Evolutionary conservation across 768 basidiomycete species (phyloP).

Genomic region (Xerocomellus amylosporus): DNA sequence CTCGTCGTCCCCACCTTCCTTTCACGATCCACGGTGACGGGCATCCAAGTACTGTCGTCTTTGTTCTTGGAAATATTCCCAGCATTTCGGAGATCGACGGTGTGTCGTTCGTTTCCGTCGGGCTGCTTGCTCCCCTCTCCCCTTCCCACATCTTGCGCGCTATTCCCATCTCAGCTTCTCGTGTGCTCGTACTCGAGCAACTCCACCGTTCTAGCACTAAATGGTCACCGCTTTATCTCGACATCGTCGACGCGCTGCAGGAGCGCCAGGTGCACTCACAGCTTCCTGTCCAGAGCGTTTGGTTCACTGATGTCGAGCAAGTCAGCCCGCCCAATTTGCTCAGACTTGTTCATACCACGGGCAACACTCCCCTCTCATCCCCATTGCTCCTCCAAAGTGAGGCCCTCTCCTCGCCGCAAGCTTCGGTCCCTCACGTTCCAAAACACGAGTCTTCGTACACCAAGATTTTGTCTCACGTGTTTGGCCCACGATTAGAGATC

Average conservation of each 20-base stretch:
- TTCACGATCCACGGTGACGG: slow-evolving; percentile 49
- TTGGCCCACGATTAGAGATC: slow-evolving; percentile 75
- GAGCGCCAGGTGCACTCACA: slow-evolving; percentile 46
- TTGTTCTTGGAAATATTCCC: slow-evolving; percentile 60
- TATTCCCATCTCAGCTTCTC: slow-evolving; percentile 61
- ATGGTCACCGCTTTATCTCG: slow-evolving; percentile 86
- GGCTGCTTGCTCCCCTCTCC: slow-evolving; percentile 68
- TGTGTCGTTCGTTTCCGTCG: slow-evolving; percentile 60
- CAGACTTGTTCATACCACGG: slow-evolving; percentile 47
- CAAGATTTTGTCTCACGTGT: slow-evolving; percentile 79
- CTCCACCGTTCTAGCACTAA: slow-evolving; percentile 71
- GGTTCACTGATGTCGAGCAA: slow-evolving; percentile 51
- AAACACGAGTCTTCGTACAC: slow-evolving; percentile 91
- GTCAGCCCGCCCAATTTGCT: slow-evolving; percentile 44
- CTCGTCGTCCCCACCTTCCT: slow-evolving; percentile 60
- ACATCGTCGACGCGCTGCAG: slow-evolving; percentile 72
- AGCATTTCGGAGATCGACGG: slow-evolving; percentile 48
- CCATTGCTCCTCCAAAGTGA: slow-evolving; percentile 50
- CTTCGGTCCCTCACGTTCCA: slow-evolving; percentile 63
- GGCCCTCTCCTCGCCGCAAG: slow-evolving; percentile 25
- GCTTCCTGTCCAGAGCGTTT: slow-evolving; percentile 58
- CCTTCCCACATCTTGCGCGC: slow-evolving; percentile 51
- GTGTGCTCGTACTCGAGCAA: slow-evolving; percentile 82
- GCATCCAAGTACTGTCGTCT: slow-evolving; percentile 63
- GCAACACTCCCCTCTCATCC: slow-evolving; percentile 34